phyloP scores from a whole-genome alignment of 108 stramenopile species.

The Pseudonitzschia delicatissima region DNA sequence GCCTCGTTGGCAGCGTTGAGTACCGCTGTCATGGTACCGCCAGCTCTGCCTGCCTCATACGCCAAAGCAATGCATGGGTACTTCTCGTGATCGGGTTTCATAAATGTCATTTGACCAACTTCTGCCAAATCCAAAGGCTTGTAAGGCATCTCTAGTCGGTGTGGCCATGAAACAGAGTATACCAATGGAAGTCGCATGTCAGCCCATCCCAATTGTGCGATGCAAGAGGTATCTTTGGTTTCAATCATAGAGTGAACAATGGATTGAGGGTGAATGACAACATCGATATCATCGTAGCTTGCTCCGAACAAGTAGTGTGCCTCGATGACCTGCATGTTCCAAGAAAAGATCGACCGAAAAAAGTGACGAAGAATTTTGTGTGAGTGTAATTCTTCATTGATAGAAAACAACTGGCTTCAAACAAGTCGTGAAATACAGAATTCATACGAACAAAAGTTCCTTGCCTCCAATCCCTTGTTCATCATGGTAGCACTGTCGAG shows the following conservation, averaged over 20 bases:
- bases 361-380: neutral
- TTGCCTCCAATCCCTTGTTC: conserved; percentile 97
- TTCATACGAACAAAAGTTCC: neutral
- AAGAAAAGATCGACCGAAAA: neutral
- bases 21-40: conserved; percentile 96
- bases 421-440: neutral
- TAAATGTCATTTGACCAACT: conserved; percentile 79
- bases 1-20: conserved; percentile 96
- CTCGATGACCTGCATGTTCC: conserved; percentile 82
- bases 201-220: conserved; percentile 95
- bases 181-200: conserved; percentile 97
- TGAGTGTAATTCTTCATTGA: neutral
- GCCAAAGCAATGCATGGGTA: conserved; percentile 94
- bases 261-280: conserved; percentile 96
- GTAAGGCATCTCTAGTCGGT: conserved; percentile 91
- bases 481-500: conserved; percentile 98
- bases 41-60: conserved; percentile 89
- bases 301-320: conserved; percentile 97
- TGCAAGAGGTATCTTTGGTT: conserved; percentile 94
- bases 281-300: conserved; percentile 96
- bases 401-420: neutral
- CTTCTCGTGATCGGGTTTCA: conserved; percentile 86
- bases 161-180: conserved; percentile 95
- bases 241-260: conserved; percentile 97
- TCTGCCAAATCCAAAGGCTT: conserved; percentile 84